These are phyloP conservation scores for Silene uniflora DNA, from an alignment of 148 eudicot genomes.

Conservation along the genomic window DNA sequence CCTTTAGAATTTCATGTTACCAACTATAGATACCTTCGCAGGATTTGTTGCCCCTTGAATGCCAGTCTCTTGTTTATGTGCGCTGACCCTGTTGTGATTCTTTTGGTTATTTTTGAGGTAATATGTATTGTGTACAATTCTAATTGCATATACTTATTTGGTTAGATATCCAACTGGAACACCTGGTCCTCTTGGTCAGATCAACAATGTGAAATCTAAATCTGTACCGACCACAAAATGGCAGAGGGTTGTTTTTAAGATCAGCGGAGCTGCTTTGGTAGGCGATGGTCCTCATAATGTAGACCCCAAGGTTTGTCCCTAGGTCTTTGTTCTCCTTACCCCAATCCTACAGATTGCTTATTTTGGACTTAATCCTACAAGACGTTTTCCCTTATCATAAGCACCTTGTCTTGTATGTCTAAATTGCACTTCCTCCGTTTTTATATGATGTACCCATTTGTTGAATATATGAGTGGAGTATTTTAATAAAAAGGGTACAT, in stretches of 20 bases:
- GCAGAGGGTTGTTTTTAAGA: constrained; percentile 95
- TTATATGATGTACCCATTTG: too few relatives aligned
- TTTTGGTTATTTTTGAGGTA: background rate
- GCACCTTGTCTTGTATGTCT: too few relatives aligned
- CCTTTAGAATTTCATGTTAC: background rate
- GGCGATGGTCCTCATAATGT: constrained; percentile 72
- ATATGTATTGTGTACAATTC: constrained; percentile 6
- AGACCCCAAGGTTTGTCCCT: constrained; percentile 76
- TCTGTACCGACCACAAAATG: constrained; percentile 58
- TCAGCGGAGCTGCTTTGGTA: constrained; percentile 89
- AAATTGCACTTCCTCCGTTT: too few relatives aligned
- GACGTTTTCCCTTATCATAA: background rate
- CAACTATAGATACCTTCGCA: background rate
- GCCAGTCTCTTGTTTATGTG: background rate
- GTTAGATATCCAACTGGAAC: constrained; percentile 58
- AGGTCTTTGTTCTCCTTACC: constrained; percentile 7
- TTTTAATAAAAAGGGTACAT: too few relatives aligned
- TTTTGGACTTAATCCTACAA: background rate
- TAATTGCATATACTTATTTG: constrained; percentile 17
- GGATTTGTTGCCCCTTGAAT: background rate
- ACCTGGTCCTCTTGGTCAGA: constrained; percentile 50
- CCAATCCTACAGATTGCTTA: background rate
- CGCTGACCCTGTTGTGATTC: background rate
- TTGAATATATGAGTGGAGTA: too few relatives aligned
- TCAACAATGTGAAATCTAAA: constrained; percentile 57